Conservation (phyloP, 1,284 basidiomycete species). For the Hemileia vastatrix region DNA sequence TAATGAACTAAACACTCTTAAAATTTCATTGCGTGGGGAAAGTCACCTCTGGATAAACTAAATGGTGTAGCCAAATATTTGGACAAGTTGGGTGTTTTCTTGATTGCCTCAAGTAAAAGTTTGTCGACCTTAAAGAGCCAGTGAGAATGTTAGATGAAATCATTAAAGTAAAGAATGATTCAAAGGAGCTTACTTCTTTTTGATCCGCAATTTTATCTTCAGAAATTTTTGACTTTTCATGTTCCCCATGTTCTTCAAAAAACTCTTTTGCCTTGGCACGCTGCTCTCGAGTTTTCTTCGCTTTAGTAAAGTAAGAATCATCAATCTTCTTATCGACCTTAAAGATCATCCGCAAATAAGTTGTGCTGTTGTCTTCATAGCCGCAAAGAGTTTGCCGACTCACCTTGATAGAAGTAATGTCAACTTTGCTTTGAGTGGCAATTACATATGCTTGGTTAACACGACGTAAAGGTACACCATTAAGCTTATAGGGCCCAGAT, state of each 20-base stretch:
- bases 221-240: conserved; percentile 80
- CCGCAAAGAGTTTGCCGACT: conserved; percentile 35
- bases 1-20: conserved; percentile 49
- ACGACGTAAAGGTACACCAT: conserved; percentile 94
- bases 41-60: conserved; percentile 87
- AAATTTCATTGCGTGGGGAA: conserved; percentile 77
- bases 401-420: conserved; percentile 68
- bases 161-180: conserved; percentile 1
- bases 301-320: conserved; percentile 90
- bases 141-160: background rate
- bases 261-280: conserved; percentile 85
- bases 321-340: conserved; percentile 63
- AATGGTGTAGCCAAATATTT: conserved; percentile 92
- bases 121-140: conserved; percentile 56
- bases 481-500: conserved; percentile 96
- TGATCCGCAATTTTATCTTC: conserved; percentile 85
- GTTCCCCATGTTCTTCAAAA: conserved; percentile 87
- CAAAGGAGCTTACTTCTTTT: conserved; percentile 51
- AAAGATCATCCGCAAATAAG: conserved; percentile 1
- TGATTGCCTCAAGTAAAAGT: conserved; percentile 71
- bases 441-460: conserved; percentile 99
- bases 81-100: conserved; percentile 81
- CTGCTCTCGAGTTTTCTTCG: conserved; percentile 55
- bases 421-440: conserved; percentile 92
- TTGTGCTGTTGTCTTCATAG: conserved; percentile 16